Base-by-base conservation (phyloP, 352 stramenopile species). In the Globisporangium mamillatum region DNA sequence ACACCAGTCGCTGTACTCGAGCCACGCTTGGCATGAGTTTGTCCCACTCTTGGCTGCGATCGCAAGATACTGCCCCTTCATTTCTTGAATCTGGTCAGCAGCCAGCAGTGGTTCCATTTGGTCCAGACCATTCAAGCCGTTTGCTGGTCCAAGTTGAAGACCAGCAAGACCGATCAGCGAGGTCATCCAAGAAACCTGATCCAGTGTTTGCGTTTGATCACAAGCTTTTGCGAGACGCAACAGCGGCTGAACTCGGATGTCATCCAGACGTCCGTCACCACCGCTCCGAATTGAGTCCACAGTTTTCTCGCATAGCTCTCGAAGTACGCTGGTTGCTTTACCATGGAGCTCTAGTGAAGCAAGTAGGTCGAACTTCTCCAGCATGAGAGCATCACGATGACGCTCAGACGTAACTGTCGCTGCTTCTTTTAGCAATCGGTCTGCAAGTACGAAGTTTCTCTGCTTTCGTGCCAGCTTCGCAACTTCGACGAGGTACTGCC, bases 1-100 rank as follows among this genome's bases (percentile, higher is more conserved):
- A 36, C 79, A 90, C 87, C 87, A 94, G 61, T 92, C 74, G 66
- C 83, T 82, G 55, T 90, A 94, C 27, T 73, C 63, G 52, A 86
- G 63, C 84, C 84, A 94, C 1, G 76, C 80, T 38, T 79, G 77
- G 5, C 74, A 53, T 55, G 79, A 86, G 32, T 67, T 70, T 34
- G 79, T 74, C 0, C 65, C 64, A 22, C 90, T 54, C 12, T 69
- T 48, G 6, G 78, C 80, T 4, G 82, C 84, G 62, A 78, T 24
- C 55, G 38, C 52, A 32, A 76, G 36, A 67, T 71, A 46, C 1
- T 54, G 46, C 1, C 66, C 66, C 20, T 67, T 67, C n/a, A 70
- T 38, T 10, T 75, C 60, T 3, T 69, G 25, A 1, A 10, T 24
- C 52, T 60, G 22, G 4, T 67, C 61, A 72, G 27, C 50, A 78